Evolutionary conservation across 1,284 basidiomycete genomes (phyloP).

Genomic region (Boletellus deceptivus): DNA sequence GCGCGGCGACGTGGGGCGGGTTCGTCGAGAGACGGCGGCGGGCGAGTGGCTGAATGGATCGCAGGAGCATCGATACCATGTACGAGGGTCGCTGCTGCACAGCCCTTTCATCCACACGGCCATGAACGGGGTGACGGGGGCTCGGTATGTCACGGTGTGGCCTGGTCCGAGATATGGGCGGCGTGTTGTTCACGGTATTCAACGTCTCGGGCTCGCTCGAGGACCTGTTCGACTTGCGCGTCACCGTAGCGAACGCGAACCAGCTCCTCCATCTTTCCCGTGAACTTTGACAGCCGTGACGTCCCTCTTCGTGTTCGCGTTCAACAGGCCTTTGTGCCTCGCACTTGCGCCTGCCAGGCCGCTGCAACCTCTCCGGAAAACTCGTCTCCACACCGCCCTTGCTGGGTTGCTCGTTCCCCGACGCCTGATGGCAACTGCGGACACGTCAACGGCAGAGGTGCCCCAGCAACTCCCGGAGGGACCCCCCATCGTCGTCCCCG

Average conservation of each 20-base stretch:
- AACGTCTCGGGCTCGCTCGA: too few species aligned
- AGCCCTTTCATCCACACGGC: too few species aligned
- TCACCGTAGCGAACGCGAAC: too few species aligned
- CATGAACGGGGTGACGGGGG: too few species aligned
- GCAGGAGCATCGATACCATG: background rate
- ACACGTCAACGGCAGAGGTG: background rate
- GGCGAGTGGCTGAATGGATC: background rate
- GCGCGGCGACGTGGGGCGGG: constrained; percentile 15
- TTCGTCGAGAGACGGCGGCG: constrained; percentile 12
- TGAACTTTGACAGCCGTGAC: constrained; percentile 15
- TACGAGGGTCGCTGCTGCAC: too few species aligned
- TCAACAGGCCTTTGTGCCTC: constrained; percentile 33
- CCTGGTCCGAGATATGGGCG: too few species aligned
- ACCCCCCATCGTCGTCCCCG: constrained; percentile 52
- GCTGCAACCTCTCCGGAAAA: background rate
- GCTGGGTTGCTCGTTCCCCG: background rate
- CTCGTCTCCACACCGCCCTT: background rate
- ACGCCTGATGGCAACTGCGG: constrained; percentile 10
- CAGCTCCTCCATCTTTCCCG: too few species aligned
- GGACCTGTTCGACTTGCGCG: too few species aligned
- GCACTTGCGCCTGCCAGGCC: background rate
- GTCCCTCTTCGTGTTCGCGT: constrained; percentile 9
- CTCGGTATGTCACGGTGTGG: too few species aligned
- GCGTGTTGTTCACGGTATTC: too few species aligned
- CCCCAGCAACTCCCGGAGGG: constrained; percentile 1